These are phyloP conservation scores for Amaranthus cruentus DNA, from an alignment of 148 eudicot genomes.

Conservation along the genomic window DNA sequence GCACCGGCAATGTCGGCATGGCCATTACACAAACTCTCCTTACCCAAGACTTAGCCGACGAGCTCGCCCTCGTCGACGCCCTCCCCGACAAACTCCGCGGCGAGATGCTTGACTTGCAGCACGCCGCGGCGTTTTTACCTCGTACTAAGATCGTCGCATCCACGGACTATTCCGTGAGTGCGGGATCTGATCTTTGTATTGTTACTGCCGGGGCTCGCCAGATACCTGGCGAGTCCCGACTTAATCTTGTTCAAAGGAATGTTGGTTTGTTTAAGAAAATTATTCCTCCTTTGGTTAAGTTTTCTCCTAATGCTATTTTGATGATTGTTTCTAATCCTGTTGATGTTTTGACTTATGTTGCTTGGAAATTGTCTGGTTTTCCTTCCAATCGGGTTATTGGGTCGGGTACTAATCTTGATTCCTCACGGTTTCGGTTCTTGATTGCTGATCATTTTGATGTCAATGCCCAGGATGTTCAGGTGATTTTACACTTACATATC, in stretches of 20 bases:
- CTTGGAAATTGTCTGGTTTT: slow-evolving; percentile 87
- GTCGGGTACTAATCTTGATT: slow-evolving; percentile 85
- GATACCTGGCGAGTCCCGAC: slow-evolving; percentile 74
- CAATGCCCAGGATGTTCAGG: slow-evolving; percentile 95
- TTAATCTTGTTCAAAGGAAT: slow-evolving; percentile 73
- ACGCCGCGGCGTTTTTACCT: slow-evolving; percentile 93
- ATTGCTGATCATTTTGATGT: slow-evolving; percentile 92
- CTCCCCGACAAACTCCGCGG: slow-evolving; percentile 76
- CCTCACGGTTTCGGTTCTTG: slow-evolving; percentile 74
- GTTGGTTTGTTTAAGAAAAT: slow-evolving; percentile 47
- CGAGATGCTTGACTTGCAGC: slow-evolving; percentile 86
- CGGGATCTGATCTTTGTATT: slow-evolving; percentile 68
- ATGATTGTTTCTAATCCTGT: slow-evolving; percentile 83
- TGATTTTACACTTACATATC: neutral
- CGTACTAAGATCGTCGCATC: slow-evolving; percentile 66
- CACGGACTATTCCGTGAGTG: slow-evolving; percentile 53
- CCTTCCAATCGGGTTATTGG: slow-evolving; percentile 86
- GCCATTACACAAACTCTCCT: slow-evolving; percentile 89
- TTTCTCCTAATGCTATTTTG: slow-evolving; percentile 58
- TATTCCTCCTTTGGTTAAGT: slow-evolving; percentile 54
- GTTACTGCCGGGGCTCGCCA: slow-evolving; percentile 93
- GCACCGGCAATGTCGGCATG: slow-evolving; percentile 92
- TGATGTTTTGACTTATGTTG: slow-evolving; percentile 75
- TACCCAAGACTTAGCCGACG: slow-evolving; percentile 80
- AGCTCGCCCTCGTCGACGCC: slow-evolving; percentile 74